Conservation (phyloP, 805 yeast species). For the Hemisphaericaspora nanyangensis region DNA sequence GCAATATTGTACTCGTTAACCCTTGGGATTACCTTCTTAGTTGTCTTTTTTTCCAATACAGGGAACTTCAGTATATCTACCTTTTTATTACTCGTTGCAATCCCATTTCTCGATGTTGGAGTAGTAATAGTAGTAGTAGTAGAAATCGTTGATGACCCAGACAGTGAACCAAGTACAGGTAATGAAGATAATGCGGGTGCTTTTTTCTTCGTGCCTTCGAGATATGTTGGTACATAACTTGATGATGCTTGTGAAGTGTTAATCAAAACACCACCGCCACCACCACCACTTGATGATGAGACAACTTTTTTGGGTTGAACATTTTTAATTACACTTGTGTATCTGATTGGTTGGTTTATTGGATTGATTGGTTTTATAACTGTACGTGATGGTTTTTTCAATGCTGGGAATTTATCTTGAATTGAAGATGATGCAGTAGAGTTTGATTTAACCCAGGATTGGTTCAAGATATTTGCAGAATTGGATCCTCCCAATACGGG, state of each 20-base stretch:
- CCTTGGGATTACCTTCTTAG: constrained; percentile 45
- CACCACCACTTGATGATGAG: no score
- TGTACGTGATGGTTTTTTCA: constrained; percentile 23
- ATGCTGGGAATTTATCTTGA: constrained; percentile 31
- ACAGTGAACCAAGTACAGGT: constrained; percentile 19
- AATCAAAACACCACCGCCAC: no score
- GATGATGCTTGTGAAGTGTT: constrained; percentile 16
- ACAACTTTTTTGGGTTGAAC: constrained; percentile 5
- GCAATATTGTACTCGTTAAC: constrained; percentile 45
- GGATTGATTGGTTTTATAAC: constrained; percentile 10
- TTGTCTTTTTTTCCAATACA: constrained; percentile 39
- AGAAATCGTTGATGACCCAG: constrained; percentile 1
- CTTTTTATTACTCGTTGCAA: constrained; percentile 18
- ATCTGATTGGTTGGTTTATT: constrained; percentile 25
- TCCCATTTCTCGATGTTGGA: constrained; percentile 6
- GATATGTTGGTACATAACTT: constrained; percentile 29
- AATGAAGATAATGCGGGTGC: constrained; percentile 21
- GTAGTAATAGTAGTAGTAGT: constrained; percentile 18
- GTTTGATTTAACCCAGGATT: constrained; percentile 8
- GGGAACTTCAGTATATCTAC: constrained; percentile 41
- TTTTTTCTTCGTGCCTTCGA: constrained; percentile 16
- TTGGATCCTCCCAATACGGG: constrained; percentile 44
- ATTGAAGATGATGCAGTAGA: constrained; percentile 7
- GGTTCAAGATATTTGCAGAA: constrained; percentile 7
- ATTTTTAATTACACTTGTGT: constrained; percentile 29